Conservation (phyloP, 148 eudicot genomes). For the Camellia japonica region DNA sequence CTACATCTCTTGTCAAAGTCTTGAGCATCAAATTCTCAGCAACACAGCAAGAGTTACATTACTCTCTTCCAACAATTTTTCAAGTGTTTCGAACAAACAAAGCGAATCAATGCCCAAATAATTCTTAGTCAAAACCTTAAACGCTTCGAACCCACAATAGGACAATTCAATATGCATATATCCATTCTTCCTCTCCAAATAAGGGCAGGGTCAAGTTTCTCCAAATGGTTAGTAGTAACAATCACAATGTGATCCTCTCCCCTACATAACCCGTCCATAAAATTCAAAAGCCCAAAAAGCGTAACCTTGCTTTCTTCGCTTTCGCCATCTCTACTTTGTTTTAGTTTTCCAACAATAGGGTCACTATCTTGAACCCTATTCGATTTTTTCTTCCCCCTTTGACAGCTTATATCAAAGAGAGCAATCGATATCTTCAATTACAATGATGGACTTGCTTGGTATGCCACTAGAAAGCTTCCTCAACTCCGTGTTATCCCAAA, state of each 20-base stretch:
- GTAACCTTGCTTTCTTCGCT: constrained; percentile 15
- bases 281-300: constrained; percentile 22
- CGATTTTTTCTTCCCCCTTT: constrained; percentile 25
- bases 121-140: constrained; percentile 42
- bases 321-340: constrained; percentile 3
- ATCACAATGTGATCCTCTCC: constrained; percentile 32
- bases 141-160: constrained; percentile 41
- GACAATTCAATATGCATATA: constrained; percentile 45
- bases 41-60: constrained; percentile 42
- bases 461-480: constrained; percentile 41
- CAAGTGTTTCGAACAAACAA: constrained; percentile 22
- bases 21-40: constrained; percentile 47
- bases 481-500: constrained; percentile 29
- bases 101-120: constrained; percentile 34
- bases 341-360: neutral
- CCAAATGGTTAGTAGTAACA: constrained; percentile 41
- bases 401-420: constrained; percentile 31
- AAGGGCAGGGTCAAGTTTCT: constrained; percentile 34
- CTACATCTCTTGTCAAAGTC: constrained; percentile 18
- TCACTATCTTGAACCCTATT: neutral
- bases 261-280: constrained; percentile 41
- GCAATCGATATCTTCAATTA: constrained; percentile 57
- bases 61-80: constrained; percentile 25
- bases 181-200: constrained; percentile 33
- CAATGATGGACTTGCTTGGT: constrained; percentile 38